Percentiles rank a stretch among this genome's conserved stretches.
Evolutionary conservation across 2,329 filamentous ascomycete genomes (phyloP).

Genomic region (Rhytidhysteron rufulum): DNA sequence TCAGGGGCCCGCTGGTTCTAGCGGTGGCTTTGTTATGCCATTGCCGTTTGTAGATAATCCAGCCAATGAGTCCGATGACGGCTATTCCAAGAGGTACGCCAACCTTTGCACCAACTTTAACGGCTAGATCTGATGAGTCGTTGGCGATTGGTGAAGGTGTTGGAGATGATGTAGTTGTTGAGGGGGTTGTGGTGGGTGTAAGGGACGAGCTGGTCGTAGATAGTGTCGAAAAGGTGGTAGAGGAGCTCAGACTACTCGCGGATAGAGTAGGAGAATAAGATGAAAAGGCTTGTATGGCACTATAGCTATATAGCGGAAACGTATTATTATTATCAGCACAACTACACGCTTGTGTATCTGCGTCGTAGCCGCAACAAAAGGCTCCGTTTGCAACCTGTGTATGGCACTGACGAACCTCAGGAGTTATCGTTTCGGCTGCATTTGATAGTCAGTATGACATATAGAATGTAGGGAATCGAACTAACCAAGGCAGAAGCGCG

Average conservation of each 20-base stretch:
- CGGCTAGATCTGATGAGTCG: neutral
- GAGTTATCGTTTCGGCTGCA: neutral
- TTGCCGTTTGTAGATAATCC: neutral
- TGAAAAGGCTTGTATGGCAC: neutral
- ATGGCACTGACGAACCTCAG: neutral
- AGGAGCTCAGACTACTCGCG: neutral
- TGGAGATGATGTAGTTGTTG: neutral
- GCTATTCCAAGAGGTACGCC: neutral
- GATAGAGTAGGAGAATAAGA: neutral
- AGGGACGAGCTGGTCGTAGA: neutral
- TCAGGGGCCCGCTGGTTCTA: no score
- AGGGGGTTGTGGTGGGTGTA: neutral
- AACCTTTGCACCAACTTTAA: neutral
- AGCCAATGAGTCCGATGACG: neutral
- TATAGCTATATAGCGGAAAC: neutral
- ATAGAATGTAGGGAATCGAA: neutral
- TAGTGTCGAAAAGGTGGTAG: neutral
- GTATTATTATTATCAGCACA: slow-evolving; percentile 1
- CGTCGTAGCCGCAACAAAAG: slow-evolving; percentile 2
- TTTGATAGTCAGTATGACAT: neutral
- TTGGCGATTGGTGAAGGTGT: neutral
- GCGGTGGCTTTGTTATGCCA: neutral
- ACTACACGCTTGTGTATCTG: neutral
- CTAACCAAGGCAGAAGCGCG: slow-evolving; percentile 1
- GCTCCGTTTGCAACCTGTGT: neutral